Evolutionary conservation across 2,329 filamentous ascomycete species (phyloP).

Genomic region (Verticillium dahliae): DNA sequence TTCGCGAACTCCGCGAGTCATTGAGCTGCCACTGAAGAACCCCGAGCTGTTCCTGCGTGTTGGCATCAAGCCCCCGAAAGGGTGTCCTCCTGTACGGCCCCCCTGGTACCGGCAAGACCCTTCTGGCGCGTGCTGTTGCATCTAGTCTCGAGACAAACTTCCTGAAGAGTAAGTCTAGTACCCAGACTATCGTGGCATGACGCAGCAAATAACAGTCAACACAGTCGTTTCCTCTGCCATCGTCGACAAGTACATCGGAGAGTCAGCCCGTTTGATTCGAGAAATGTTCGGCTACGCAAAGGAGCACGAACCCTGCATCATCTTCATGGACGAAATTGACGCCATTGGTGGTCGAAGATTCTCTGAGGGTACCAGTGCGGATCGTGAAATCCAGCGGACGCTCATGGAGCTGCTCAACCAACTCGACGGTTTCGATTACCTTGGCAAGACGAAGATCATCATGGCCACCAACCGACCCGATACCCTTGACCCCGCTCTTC

Average conservation of each 20-base stretch:
- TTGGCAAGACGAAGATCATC: conserved; percentile 99
- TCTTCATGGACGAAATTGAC: conserved; percentile 99
- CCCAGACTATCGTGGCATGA: conserved; percentile 1
- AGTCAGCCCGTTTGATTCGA: conserved; percentile 91
- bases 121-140: conserved; percentile 88
- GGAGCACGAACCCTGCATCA: conserved; percentile 98
- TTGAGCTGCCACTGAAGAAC: conserved; percentile 96
- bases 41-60: conserved; percentile 95
- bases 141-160: conserved; percentile 98
- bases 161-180: conserved; percentile 67
- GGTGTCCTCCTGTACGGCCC: conserved; percentile 94
- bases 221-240: conserved; percentile 96
- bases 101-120: conserved; percentile 92
- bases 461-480: conserved; percentile 99
- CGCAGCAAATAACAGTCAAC: conserved; percentile 9
- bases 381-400: conserved; percentile 96
- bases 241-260: conserved; percentile 99
- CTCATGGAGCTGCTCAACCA: conserved; percentile 99
- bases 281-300: conserved; percentile 99
- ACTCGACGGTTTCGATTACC: conserved; percentile 96
- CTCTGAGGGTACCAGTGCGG: conserved; percentile 93
- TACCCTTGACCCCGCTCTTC: conserved; percentile 85
- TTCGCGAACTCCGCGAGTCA: conserved; percentile 96
- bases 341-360: conserved; percentile 96
- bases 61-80: conserved; percentile 98